These are phyloP conservation scores for Mycena venus DNA, from an alignment of 768 basidiomycete species.

Conservation along the genomic window DNA sequence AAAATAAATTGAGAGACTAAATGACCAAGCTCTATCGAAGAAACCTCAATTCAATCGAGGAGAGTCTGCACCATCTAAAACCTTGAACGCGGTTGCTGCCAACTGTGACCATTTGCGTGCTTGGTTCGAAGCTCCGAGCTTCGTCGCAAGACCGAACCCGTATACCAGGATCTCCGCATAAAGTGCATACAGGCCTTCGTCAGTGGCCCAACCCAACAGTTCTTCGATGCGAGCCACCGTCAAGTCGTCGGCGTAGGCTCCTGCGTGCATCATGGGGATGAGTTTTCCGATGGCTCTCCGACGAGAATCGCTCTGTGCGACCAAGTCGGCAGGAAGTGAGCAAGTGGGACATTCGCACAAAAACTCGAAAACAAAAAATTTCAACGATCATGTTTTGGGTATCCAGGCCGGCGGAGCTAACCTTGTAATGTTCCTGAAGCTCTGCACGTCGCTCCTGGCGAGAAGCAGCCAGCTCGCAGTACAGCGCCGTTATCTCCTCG, in stretches of 20 bases:
- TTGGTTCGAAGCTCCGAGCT: neutral
- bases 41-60: constrained; percentile 2
- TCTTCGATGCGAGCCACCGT: constrained; percentile 16
- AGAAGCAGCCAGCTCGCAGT: constrained; percentile 22
- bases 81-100: constrained; percentile 6
- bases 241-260: constrained; percentile 14
- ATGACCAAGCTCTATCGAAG: too few relatives aligned
- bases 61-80: constrained; percentile 21
- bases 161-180: constrained; percentile 22
- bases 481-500: constrained; percentile 26
- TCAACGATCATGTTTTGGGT: neutral
- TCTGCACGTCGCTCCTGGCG: constrained; percentile 18
- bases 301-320: constrained; percentile 10
- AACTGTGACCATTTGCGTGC: constrained; percentile 18
- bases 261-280: constrained; percentile 20
- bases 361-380: neutral
- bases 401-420: neutral
- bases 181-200: constrained; percentile 16
- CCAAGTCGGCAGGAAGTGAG: neutral
- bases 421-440: constrained; percentile 24
- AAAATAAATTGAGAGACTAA: too few relatives aligned
- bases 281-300: constrained; percentile 16
- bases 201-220: neutral
- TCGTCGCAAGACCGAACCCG: constrained; percentile 10
- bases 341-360: constrained; percentile 22